phyloP scores from a whole-genome alignment of 306 rosid genomes.

The Cucurbita moschata region DNA sequence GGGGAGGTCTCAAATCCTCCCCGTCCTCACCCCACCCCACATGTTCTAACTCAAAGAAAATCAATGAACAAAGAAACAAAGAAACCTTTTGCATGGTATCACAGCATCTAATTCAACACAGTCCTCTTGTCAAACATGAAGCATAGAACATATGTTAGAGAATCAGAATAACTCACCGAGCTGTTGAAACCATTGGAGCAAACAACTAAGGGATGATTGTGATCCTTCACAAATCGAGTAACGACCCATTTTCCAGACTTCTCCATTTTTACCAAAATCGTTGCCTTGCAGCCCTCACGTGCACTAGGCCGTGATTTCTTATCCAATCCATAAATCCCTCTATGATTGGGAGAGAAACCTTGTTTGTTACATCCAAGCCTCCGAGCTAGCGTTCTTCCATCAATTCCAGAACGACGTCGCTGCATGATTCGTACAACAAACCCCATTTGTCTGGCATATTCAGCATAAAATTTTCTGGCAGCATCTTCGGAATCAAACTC shows the following conservation, averaged over 20 bases:
- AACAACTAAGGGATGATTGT: slow-evolving; percentile 67
- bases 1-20: not conserved
- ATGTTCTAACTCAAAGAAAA: not conserved
- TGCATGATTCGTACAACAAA: slow-evolving; percentile 79
- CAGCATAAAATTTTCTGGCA: slow-evolving; percentile 56
- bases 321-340: slow-evolving; percentile 36
- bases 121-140: not conserved
- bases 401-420: slow-evolving; percentile 71
- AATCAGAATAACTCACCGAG: slow-evolving; percentile 37
- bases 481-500: slow-evolving; percentile 75
- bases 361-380: slow-evolving; percentile 92
- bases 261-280: slow-evolving; percentile 82
- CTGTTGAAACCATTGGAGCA: slow-evolving; percentile 63
- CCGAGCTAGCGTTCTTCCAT: slow-evolving; percentile 88
- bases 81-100: not conserved
- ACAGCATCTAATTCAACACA: not conserved
- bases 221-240: slow-evolving; percentile 71
- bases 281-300: slow-evolving; percentile 93
- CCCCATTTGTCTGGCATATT: slow-evolving; percentile 64
- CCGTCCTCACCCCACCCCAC: not conserved
- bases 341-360: slow-evolving; percentile 70
- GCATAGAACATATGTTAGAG: not conserved
- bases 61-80: too few relatives aligned
- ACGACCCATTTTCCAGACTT: slow-evolving; percentile 89
- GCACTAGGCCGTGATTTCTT: slow-evolving; percentile 71